These are phyloP conservation scores for Moniliophthora roreri DNA, from an alignment of 1,284 basidiomycete species.

Conservation along the genomic window DNA sequence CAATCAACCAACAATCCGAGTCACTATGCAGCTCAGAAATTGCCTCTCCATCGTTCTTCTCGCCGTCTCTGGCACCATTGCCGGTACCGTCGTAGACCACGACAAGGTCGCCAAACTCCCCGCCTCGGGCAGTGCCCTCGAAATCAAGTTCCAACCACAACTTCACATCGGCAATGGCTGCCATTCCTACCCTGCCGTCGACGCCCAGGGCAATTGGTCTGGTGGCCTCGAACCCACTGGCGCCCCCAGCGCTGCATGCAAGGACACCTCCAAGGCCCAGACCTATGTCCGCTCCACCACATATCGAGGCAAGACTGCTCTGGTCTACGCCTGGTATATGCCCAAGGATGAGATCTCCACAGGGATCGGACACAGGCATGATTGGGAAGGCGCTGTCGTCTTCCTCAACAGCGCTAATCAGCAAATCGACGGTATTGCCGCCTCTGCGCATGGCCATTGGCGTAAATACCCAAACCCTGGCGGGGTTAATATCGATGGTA, in stretches of 20 bases:
- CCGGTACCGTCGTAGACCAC: too few species aligned
- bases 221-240: slow-evolving; percentile 11
- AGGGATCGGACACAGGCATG: slow-evolving; percentile 10
- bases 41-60: not conserved
- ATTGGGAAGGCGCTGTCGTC: slow-evolving; percentile 13
- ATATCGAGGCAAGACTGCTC: slow-evolving; percentile 1
- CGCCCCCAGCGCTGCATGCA: slow-evolving; percentile 4
- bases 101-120: too few species aligned
- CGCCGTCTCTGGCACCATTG: too few species aligned
- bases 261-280: slow-evolving; percentile 8
- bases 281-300: slow-evolving; percentile 12
- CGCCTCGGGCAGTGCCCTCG: too few species aligned
- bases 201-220: slow-evolving; percentile 11
- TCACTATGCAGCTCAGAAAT: too few species aligned
- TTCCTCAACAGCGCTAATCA: slow-evolving; percentile 8
- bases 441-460: slow-evolving; percentile 12
- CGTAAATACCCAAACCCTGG: too few species aligned
- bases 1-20: too few species aligned
- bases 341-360: slow-evolving; percentile 12
- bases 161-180: slow-evolving; percentile 14
- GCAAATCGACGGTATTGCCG: slow-evolving; percentile 13
- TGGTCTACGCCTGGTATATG: slow-evolving; percentile 13
- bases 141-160: slow-evolving; percentile 9
- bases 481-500: too few species aligned
- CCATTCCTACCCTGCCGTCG: slow-evolving; percentile 12